phyloP scores from a whole-genome alignment of 2,329 filamentous ascomycete species.

The Neofusicoccum kwambonambiense region DNA sequence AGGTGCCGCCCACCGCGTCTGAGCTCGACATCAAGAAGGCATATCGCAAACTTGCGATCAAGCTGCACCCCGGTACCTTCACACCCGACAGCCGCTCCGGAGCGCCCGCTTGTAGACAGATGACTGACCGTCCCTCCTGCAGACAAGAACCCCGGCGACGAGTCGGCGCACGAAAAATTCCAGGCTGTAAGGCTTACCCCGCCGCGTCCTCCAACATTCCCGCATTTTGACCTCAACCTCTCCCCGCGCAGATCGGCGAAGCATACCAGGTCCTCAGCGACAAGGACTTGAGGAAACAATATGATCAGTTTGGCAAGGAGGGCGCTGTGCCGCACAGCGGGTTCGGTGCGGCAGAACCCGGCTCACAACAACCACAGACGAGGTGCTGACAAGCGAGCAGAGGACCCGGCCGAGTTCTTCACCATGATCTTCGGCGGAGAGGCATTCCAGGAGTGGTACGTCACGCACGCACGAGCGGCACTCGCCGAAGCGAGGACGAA shows the following conservation, averaged over 20 bases:
- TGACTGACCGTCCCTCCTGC: constrained; percentile 19
- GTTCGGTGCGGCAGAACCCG: constrained; percentile 60
- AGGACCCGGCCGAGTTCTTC: constrained; percentile 96
- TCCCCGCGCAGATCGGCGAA: constrained; percentile 58
- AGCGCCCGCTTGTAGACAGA: constrained; percentile 1
- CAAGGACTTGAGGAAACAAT: constrained; percentile 79
- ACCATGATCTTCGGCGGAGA: constrained; percentile 97
- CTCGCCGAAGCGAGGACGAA: background rate
- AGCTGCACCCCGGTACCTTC: constrained; percentile 76
- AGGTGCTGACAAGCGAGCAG: constrained; percentile 35
- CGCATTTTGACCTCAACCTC: background rate
- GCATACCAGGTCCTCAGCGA: constrained; percentile 83
- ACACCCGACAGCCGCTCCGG: background rate
- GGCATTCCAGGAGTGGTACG: constrained; percentile 79
- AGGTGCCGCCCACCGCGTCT: constrained; percentile 79
- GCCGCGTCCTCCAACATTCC: background rate
- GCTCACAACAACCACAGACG: background rate
- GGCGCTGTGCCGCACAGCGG: constrained; percentile 85
- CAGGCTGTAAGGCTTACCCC: constrained; percentile 63
- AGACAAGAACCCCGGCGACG: constrained; percentile 98
- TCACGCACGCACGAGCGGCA: background rate
- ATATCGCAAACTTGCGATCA: constrained; percentile 86
- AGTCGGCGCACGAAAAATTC: constrained; percentile 89
- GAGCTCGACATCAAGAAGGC: constrained; percentile 97
- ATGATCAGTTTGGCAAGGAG: constrained; percentile 97